These are phyloP conservation scores for Leccinum longicurvipes DNA, from an alignment of 768 basidiomycete species.

Conservation along the genomic window DNA sequence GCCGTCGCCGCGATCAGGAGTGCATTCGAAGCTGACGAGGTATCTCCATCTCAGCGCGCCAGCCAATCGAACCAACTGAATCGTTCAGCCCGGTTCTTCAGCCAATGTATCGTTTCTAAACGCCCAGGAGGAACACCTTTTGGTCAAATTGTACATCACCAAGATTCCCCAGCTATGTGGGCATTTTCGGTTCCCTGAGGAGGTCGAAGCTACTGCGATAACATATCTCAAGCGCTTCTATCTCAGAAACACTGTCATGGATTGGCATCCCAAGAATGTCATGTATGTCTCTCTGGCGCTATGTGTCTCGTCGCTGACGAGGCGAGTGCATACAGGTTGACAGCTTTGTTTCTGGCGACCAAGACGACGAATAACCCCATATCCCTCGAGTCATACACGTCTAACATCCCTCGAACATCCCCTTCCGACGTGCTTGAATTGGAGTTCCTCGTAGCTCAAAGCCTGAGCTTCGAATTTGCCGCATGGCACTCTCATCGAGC, in stretches of 20 bases:
- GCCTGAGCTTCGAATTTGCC: conserved; percentile 90
- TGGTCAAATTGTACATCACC: conserved; percentile 85
- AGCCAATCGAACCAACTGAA: not conserved
- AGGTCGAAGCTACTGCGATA: conserved; percentile 90
- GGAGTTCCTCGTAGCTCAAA: conserved; percentile 95
- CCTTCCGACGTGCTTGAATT: conserved; percentile 87
- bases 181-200: conserved; percentile 84
- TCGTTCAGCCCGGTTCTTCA: conserved; percentile 69
- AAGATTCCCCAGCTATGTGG: conserved; percentile 85
- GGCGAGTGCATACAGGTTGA: conserved; percentile 59
- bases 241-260: conserved; percentile 97
- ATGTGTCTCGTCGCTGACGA: not conserved
- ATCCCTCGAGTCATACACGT: conserved; percentile 79
- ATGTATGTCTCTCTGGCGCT: conserved; percentile 57
- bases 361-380: conserved; percentile 98
- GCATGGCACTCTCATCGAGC: conserved; percentile 90
- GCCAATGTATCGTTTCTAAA: conserved; percentile 58
- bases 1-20: conserved; percentile 74
- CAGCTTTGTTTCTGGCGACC: conserved; percentile 89
- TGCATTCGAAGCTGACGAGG: conserved; percentile 79
- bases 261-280: conserved; percentile 98
- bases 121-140: conserved; percentile 83
- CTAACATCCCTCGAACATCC: conserved; percentile 76
- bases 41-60: conserved; percentile 30
- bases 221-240: conserved; percentile 96